Base-by-base conservation (phyloP, 192 early-diverging fungal species). In the Cetraspora pellucida region DNA sequence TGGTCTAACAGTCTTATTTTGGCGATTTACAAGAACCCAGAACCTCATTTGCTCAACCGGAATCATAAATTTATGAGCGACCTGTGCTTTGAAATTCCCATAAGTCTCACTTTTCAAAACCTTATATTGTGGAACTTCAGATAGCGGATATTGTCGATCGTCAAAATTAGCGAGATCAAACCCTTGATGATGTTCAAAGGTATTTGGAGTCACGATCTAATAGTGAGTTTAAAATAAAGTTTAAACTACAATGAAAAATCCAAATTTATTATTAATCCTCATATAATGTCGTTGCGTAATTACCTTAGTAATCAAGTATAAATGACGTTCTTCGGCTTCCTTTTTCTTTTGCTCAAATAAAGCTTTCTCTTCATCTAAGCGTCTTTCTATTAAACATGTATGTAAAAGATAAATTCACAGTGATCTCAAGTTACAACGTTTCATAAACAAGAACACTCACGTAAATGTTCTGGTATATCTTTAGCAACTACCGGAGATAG, bases 1-100 rank as follows among this genome's bases (percentile, higher is more conserved):
- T 10, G 93, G 92, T 49, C 97, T 89, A 25, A 94, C 77, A 4
- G 97, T 98, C 80, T 91, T 91, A 85, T 99, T 99, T 80, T 96
- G 91, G 6, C 97, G 90, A 21, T 91, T 91, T 17, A 94, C 91
- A 76, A 98, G 84, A 0, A 86, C 85, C 97, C 97, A 99, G 60
- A 97, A 77, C 10, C 95, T 88, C 63, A 96, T 85, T 47, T 86
- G 81, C 14, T 85, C 87, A 2, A 81, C 75, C 0, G 85, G 72
- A 13, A 89, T 58, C 43, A 82, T 80, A 58, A 89, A 79, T 31
- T 76, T 67, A 43, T 80, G 60, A 14, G 86, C 87, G 14, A 94
- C 78, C 3, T 77, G 74, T 28, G 82, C 70, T 81, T 90, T 87
- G 68, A 89, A 91, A 19, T 75, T 79, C 14, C 75, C 81, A 44